Evolutionary conservation across 768 basidiomycete species (phyloP), one percentile per base, ranked within the genome.

Genomic region (Clavulina sp.): DNA sequence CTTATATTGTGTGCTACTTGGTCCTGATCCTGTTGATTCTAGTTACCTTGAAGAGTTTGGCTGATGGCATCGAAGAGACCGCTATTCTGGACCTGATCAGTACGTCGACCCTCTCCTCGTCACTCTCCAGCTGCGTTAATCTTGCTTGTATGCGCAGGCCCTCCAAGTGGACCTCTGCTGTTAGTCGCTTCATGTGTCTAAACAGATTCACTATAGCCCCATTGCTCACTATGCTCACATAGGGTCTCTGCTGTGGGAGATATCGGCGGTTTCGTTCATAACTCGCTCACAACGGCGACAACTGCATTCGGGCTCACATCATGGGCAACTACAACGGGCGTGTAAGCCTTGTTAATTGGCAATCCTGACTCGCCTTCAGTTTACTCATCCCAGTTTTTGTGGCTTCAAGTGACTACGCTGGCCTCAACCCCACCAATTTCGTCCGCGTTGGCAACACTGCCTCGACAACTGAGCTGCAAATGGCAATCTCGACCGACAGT

Each of bases 21-120:
- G n/a, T n/a, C n/a, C n/a, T n/a, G n/a, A n/a, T n/a, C n/a, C n/a
- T n/a, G n/a, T 79, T 77, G 52, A 69, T 81, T 24, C 73, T 76
- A 0, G 63, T 81, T 50, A 67, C 74, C 47, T 73, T 75, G 0
- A n/a, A n/a, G n/a, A n/a, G n/a, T n/a, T 64, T 79, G 30, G 78
- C 79, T 1, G 73, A 77, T 57, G 80, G 80, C 3, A 68, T 81
- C 16, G 79, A 81, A 63, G 76, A 81, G 60, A 76, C n/a, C n/a
- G n/a, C n/a, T 73, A 38, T 9, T 9, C 19, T 38, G 34, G 34
- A 38, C 34, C 34, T 38, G 19, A 38, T 38, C 34, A 38, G 9
- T 19, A 9, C 9, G 19, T 19, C 34, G 19, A 38, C 19, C 34
- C 19, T 38, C 34, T 38, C 19, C 34, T 38, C 34, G 19, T 38